These are phyloP conservation scores for Phlebiopsis gigantea DNA, from an alignment of 768 basidiomycete species.

Conservation along the genomic window DNA sequence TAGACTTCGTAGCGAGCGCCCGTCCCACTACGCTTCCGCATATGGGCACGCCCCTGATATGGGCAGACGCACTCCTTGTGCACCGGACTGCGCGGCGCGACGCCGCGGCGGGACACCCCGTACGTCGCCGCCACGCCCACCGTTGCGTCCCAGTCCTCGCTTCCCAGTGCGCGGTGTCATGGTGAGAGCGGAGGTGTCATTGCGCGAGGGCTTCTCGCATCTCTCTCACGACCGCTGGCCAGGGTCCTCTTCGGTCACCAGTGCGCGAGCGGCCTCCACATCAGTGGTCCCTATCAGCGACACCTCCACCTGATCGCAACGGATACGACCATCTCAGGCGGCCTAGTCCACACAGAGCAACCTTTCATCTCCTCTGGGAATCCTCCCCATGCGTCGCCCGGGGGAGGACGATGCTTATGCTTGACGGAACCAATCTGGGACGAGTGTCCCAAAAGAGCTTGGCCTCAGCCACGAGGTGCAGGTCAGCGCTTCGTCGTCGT, in stretches of 20 bases:
- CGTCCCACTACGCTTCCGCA: slow-evolving; percentile 10
- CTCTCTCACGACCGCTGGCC: neutral
- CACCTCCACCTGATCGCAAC: slow-evolving; percentile 1
- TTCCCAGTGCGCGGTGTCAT: neutral
- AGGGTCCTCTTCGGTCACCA: neutral
- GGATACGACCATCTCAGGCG: neutral
- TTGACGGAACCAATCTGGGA: slow-evolving; percentile 2
- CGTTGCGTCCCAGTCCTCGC: neutral
- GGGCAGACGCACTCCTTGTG: too few species aligned
- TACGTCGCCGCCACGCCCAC: neutral
- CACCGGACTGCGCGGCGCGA: too few species aligned
- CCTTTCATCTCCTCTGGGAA: too few species aligned
- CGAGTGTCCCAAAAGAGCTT: neutral
- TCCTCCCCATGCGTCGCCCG: too few species aligned
- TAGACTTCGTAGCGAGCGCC: neutral
- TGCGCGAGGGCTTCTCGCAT: neutral
- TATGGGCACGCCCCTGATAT: slow-evolving; percentile 9
- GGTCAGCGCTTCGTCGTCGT: slow-evolving; percentile 4
- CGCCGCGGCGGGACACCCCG: neutral
- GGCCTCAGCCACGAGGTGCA: slow-evolving; percentile 6
- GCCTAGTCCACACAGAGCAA: neutral
- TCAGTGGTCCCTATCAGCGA: slow-evolving; percentile 3
- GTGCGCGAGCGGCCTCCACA: neutral
- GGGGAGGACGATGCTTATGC: neutral
- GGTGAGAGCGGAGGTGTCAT: slow-evolving; percentile 8